Evolutionary conservation across 805 yeast genomes (phyloP), one percentile per base, ranked within the genome.

Genomic region (Zygoascus flipseniorum): DNA sequence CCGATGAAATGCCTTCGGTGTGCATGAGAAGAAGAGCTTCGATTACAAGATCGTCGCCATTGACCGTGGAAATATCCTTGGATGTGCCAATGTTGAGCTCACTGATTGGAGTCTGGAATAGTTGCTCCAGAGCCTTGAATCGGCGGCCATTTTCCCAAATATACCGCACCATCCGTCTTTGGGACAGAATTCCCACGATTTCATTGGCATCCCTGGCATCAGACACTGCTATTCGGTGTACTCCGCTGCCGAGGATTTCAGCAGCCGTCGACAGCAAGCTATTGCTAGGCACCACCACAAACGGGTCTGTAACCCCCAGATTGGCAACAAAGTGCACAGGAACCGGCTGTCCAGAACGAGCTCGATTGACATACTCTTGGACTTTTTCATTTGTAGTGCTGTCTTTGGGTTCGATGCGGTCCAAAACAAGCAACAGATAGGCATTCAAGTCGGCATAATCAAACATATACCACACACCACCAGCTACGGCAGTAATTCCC

Each of bases 391-490:
- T 46, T 11, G 18, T 31, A 46, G 62, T 61, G 9, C 52, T 48
- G 35, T 56, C 58, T 13, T 62, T 41, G 18, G 65, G 61, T 45
- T 72, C 71, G 26, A 79, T 71, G 63, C 85, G 87, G 65, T 92
- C 90, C 74, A 90, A 76, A 20, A 93, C 93, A 56, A 93, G 72
- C 59, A 92, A 72, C 58, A 92, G 73, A 66, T 89, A 89, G 11
- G 97, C 83, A 63, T 88, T 89, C 68, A 92, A 76, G 70, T 92
- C 97, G 31, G 92, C 79, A 70, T 89, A 93, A 69, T 93, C 99
- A 68, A 92, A 92, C 1, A 96, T 85, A 56, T 85, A 76, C 43
- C 46, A 48, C 18, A 56, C 54, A 19, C 19, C 31, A 35, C 19
- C 26, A 28, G 51, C 13, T 58, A 18, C 20, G 11, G 43, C 48